Evolutionary conservation across 345 rosid species (phyloP), one percentile per base, ranked within the genome.

Genomic region (Rhizophora mangle): DNA sequence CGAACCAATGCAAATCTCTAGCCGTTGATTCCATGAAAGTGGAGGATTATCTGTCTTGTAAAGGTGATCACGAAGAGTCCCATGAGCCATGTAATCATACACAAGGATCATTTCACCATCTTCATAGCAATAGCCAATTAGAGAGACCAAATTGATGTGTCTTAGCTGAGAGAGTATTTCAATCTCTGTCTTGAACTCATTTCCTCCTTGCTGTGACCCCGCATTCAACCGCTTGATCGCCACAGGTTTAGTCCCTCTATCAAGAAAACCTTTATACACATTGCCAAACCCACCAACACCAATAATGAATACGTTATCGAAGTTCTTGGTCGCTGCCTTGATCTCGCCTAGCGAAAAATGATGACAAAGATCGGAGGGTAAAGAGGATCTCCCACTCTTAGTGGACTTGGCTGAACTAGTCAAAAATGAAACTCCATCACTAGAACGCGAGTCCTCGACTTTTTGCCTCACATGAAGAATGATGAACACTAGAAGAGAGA

Each of bases 121-220:
- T 16, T 84, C 88, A 2, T 82, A 64, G 62, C 85, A 84, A 63
- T 63, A 84, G 1, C 88, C 88, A 2, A 82, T 80, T 55, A 82
- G 63, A 11, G 86, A 64, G 7, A 85, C 82, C 0, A 83, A 78
- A 72, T 85, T 72, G 7, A 65, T 27, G 51, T 82, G 76, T 20
- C 77, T 75, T 51, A 81, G 82, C 61, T 72, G 34, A 15, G 86
- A 79, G 32, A 85, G 78, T 70, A 83, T 67, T 66, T 79, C 60
- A 34, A 85, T 80, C 72, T 84, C 84, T 1, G 80, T 82, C 43
- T 8, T 57, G 76, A 82, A 85, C 79, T 85, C 85, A 8, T 51
- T 70, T 24, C 29, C 32, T 5, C 86, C 88, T 68, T 85, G 88
- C 9, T 21, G 61, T 2, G 86, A 85, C 22, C 73, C 60, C 22